Evolutionary conservation across 176 grass and related monocot species (phyloP).

Genomic region (Aechmea fasciata): DNA sequence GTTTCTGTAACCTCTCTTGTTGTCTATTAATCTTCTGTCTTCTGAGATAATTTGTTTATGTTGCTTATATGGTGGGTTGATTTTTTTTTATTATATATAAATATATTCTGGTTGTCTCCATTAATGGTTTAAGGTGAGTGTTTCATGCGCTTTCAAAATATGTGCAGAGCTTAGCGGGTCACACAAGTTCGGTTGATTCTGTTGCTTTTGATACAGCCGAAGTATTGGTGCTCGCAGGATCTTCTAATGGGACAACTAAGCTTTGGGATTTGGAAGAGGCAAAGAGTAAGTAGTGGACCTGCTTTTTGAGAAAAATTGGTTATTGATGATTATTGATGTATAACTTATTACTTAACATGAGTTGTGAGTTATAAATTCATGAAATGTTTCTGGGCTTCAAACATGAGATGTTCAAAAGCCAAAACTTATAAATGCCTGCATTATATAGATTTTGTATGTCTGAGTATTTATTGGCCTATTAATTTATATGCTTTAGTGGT

Average conservation of each 20-base stretch:
- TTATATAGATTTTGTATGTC: too few species aligned
- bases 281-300: slow-evolving; percentile 51
- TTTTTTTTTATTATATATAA: neutral
- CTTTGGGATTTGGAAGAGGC: slow-evolving; percentile 96
- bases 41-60: too few species aligned
- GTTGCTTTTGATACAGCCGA: slow-evolving; percentile 90
- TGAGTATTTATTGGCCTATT: too few species aligned
- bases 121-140: neutral
- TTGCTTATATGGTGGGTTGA: neutral
- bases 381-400: neutral
- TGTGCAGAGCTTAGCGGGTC: slow-evolving; percentile 66
- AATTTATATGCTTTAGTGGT: too few species aligned
- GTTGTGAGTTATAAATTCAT: neutral
- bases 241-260: slow-evolving; percentile 81
- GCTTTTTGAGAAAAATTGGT: neutral
- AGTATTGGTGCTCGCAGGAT: slow-evolving; percentile 85
- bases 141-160: neutral
- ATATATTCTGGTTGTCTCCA: neutral
- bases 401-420: neutral
- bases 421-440: neutral
- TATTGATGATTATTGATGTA: neutral
- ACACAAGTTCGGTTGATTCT: slow-evolving; percentile 67
- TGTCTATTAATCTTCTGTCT: neutral
- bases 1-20: slow-evolving; percentile 5
- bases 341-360: neutral